Evolutionary conservation across 2,329 filamentous ascomycete genomes (phyloP).

Genomic region (Botrytis fabae): DNA sequence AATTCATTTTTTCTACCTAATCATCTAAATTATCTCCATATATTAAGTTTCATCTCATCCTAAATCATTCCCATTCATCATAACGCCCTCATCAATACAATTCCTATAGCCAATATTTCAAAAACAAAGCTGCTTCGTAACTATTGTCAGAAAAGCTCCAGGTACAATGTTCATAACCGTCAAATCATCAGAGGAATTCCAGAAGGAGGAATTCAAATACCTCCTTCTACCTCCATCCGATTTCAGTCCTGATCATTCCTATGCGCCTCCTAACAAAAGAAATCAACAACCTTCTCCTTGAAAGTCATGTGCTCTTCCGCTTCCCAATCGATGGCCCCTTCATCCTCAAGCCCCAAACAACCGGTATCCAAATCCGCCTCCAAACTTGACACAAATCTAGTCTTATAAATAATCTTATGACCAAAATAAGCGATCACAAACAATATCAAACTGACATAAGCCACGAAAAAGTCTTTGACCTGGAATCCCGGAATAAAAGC

Average conservation of each 20-base stretch:
- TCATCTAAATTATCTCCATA: constrained; percentile 4
- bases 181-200: constrained; percentile 17
- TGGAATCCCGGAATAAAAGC: constrained; percentile 62
- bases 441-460: constrained; percentile 64
- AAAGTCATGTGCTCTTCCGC: not conserved
- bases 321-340: not conserved
- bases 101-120: not conserved
- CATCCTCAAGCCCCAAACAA: constrained; percentile 31
- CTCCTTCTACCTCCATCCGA: constrained; percentile 14
- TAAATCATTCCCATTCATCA: not conserved
- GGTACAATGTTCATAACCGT: not conserved
- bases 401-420: constrained; percentile 53
- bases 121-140: not conserved
- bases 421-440: constrained; percentile 60
- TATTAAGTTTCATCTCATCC: not conserved
- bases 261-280: constrained; percentile 9
- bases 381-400: constrained; percentile 42
- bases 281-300: not conserved
- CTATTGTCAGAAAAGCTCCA: not conserved
- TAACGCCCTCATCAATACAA: not conserved
- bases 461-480: constrained; percentile 60
- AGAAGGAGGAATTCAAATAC: constrained; percentile 20
- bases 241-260: not conserved
- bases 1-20: constrained; percentile 9
- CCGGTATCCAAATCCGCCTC: constrained; percentile 49